Evolutionary conservation across 1,139 yeast genomes (phyloP), one percentile per base, ranked within the genome.

Genomic region (Geotrichum bryndzae): DNA sequence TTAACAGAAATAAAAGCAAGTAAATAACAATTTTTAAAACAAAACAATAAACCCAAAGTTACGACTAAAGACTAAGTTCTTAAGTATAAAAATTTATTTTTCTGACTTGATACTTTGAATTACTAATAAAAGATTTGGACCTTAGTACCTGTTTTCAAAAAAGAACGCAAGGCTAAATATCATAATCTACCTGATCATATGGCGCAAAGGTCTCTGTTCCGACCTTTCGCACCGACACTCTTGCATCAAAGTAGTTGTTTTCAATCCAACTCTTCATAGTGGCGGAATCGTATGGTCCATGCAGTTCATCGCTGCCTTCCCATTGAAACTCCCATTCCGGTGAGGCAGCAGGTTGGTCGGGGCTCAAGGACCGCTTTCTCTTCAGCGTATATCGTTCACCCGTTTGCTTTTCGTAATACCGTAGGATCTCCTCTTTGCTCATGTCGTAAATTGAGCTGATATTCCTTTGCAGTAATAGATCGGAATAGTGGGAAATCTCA

Each of bases 181-280:
- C 50, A 51, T 51, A 55, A 4, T 53, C 51, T 1, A 57, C 57
- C 18, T 46, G 54, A 35, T 57, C 61, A 41, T 54, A 57, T 1
- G 55, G 58, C 4, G 46, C 18, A 54, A 61, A 61, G n/a, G 48
- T 51, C 11, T 25, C 31, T 7, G 62, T 53, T 6, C 79, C 82
- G 0, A 74, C 66, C 66, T 67, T 74, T 60, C 84, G 72, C 0
- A 82, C 83, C 57, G 73, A 74, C 0, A 79, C 88, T 4, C 74
- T 73, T 59, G 78, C 73, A n/a, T 82, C 79, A 69, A 87, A 87
- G 68, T 86, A 84, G 11, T 76, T 74, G 59, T 74, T 72, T 1
- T 77, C 77, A 58, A 79, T 79, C 94, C 94, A 87, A 63, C 81
- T 81, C 2, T 67, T 66, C 83, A 87, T 86, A 64, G 86, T 86